Base-by-base conservation (phyloP, 345 rosid genomes). In the Anastatica hierochuntica region DNA sequence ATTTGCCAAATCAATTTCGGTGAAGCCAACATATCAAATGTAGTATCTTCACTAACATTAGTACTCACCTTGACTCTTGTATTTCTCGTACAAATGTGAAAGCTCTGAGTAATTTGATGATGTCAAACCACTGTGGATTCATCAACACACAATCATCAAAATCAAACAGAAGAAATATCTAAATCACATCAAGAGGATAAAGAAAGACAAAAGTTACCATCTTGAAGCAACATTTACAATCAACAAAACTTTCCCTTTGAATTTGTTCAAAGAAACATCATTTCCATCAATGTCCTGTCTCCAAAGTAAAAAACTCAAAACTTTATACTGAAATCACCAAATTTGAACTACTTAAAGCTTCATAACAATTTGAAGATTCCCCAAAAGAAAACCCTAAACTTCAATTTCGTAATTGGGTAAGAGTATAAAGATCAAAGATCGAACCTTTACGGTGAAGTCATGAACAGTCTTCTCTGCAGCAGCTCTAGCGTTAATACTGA, bases 161-260 rank as follows among this genome's bases (percentile, higher is more conserved):
- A 35, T 53, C 16, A 1, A 56, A 17, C 49, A 49, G 10, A 31
- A 47, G 1, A 33, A 2, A 45, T 5, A 12, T 14, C 10, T 36
- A 19, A 16, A 18, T n/a, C n/a, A n/a, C n/a, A 35, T 4, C 36
- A n/a, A 38, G 7, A 33, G 12, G 7, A n/a, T n/a, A n/a, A n/a
- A n/a, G n/a, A n/a, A n/a, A n/a, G n/a, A 9, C 26, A 24, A 6
- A 43, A 47, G 8, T 44, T 76, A 85, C 95, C 98, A 92, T 77
- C 69, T 84, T 4, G 98, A 92, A 74, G 98, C 98, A 24, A 92
- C 98, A 56, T 92, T 92, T 36, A 88, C 95, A 11, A 92, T 81
- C 78, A 92, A 70, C 46, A 92, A 77, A 68, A 60, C 83, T 66
- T 85, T 88, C 43, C 95, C 95, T 76, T 88, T 92, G 46, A 81